phyloP scores from a whole-genome alignment of 352 stramenopile species.

The Phytophthora tentaculata region DNA sequence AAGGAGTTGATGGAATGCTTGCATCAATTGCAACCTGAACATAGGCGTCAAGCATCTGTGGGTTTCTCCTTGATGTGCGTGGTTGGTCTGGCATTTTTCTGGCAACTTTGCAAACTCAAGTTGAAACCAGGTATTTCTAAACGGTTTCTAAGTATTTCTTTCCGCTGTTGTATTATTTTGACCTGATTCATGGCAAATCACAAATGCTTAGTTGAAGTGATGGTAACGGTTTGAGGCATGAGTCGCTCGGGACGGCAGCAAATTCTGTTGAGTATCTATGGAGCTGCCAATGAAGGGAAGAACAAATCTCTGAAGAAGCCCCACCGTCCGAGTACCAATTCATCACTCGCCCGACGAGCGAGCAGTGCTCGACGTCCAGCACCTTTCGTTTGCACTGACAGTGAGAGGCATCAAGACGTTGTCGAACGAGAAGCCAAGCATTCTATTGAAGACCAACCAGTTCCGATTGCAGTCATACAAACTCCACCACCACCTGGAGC shows the following conservation, averaged over 20 bases:
- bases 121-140: not conserved
- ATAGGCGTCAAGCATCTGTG: conserved; percentile 13
- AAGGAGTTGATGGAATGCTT: not conserved
- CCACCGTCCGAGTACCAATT: conserved; percentile 5
- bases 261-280: conserved; percentile 49
- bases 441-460: not conserved
- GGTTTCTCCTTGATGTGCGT: conserved; percentile 6
- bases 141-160: not conserved
- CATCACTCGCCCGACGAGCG: not conserved
- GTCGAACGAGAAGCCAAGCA: not conserved
- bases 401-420: not conserved
- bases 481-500: not conserved
- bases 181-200: not conserved
- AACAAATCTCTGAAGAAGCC: conserved; percentile 11
- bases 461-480: not conserved
- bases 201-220: not conserved
- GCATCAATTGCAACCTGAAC: conserved; percentile 33
- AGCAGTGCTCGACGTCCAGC: conserved; percentile 1
- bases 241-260: conserved; percentile 28
- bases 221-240: not conserved
- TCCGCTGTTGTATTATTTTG: not conserved
- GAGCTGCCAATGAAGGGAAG: not conserved
- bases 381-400: conserved; percentile 8
- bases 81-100: conserved; percentile 6
- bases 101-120: too few species aligned